Evolutionary conservation across 306 rosid genomes (phyloP).

Genomic region (Medicago lupulina): DNA sequence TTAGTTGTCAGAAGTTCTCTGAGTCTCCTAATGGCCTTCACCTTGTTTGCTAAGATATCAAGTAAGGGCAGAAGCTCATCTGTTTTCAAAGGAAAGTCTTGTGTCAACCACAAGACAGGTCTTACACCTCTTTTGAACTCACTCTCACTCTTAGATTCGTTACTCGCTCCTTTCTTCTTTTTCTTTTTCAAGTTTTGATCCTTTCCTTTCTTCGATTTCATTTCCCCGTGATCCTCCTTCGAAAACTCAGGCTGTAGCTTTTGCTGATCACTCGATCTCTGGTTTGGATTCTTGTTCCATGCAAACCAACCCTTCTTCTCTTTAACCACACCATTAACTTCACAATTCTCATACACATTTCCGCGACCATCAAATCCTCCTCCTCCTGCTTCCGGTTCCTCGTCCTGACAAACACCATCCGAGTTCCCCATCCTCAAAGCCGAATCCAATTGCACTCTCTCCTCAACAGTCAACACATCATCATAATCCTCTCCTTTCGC

Average conservation of each 20-base stretch:
- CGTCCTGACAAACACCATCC: slow-evolving; percentile 74
- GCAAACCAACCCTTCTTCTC: slow-evolving; percentile 97
- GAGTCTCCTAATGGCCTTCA: slow-evolving; percentile 95
- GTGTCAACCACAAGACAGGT: slow-evolving; percentile 98
- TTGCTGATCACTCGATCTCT: slow-evolving; percentile 61
- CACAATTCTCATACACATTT: slow-evolving; percentile 56
- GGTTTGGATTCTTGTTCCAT: slow-evolving; percentile 74
- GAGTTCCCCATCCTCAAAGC: slow-evolving; percentile 85
- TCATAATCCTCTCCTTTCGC: slow-evolving; percentile 83
- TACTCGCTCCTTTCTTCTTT: slow-evolving; percentile 74
- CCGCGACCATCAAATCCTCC: slow-evolving; percentile 7
- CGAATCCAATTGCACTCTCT: slow-evolving; percentile 84
- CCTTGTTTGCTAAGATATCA: slow-evolving; percentile 96
- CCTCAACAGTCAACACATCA: slow-evolving; percentile 94
- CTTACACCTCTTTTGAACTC: slow-evolving; percentile 96
- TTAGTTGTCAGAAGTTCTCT: slow-evolving; percentile 98
- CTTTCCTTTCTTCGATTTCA: slow-evolving; percentile 66
- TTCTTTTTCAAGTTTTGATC: slow-evolving; percentile 81
- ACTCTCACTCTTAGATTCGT: slow-evolving; percentile 85
- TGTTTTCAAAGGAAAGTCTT: slow-evolving; percentile 90
- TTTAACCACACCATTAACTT: slow-evolving; percentile 66
- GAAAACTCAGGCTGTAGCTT: slow-evolving; percentile 63
- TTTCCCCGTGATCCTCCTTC: slow-evolving; percentile 67
- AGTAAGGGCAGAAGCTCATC: slow-evolving; percentile 96
- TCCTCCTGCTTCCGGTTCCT: slow-evolving; percentile 44